phyloP scores from a whole-genome alignment of 139 green algal genomes.

The Chlorella vulgaris region DNA sequence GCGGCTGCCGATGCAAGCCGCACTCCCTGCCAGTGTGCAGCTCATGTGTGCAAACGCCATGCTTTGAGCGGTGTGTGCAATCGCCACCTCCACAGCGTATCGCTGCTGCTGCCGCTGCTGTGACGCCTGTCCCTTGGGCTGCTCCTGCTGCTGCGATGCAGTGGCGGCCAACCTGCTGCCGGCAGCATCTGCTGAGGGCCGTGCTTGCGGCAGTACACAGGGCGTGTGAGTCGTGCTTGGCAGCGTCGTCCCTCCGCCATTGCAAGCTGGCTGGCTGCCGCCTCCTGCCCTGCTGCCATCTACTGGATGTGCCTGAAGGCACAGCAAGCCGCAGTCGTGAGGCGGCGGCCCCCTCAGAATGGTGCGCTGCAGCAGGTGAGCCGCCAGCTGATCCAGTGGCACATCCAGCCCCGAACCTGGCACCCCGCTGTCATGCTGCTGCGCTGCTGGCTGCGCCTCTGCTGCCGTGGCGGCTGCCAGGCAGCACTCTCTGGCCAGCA shows the following conservation, averaged over 20 bases:
- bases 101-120: not conserved
- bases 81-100: slow-evolving; percentile 50
- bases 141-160: not conserved
- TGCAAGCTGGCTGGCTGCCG: not conserved
- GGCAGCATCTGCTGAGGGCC: not conserved
- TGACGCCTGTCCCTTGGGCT: not conserved
- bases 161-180: no score
- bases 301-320: slow-evolving; percentile 19
- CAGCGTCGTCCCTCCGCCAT: no score
- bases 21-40: not conserved
- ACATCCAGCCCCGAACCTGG: not conserved
- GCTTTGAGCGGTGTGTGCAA: slow-evolving; percentile 49
- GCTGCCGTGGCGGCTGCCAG: not conserved
- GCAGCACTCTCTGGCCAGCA: slow-evolving; percentile 56
- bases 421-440: no score
- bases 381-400: not conserved
- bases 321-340: slow-evolving; percentile 53
- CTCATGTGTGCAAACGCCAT: slow-evolving; percentile 56
- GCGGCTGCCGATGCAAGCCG: not conserved
- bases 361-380: not conserved
- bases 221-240: no score
- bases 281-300: not conserved
- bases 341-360: slow-evolving; percentile 10
- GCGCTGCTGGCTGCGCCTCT: no score
- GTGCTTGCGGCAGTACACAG: no score